Evolutionary conservation across 2,329 filamentous ascomycete genomes (phyloP), one percentile per base, ranked within the genome.

Genomic region (Trichoderma sp.): DNA sequence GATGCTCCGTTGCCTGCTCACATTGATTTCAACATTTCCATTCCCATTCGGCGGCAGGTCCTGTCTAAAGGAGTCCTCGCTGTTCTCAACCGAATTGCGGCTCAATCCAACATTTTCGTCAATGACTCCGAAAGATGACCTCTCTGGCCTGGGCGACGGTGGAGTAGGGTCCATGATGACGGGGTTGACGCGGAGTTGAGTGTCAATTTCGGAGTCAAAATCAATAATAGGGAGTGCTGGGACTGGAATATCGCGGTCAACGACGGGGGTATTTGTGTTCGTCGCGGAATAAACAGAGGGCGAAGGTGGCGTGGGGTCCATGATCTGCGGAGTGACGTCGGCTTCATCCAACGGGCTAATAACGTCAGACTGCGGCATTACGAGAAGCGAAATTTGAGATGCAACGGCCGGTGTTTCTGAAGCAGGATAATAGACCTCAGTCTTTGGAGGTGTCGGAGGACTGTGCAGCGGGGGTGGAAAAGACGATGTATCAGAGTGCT

Each of bases 131-230:
- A 75, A 75, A 35, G 72, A 29, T 4, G 72, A 35, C 24, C 77
- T 81, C 12, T 77, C 77, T 27, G 76, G 75, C 45, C 81, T 79
- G 6, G 82, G 82, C 11, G 81, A 81, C 6, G 82, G 79, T 11
- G 82, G 81, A 29, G 78, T 80, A 21, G 81, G 80, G 1, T 78
- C 77, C 78, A 81, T 79, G 59, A 80, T 82, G 74, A 82, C 79
- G 9, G 80, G 82, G 21, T 80, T 79, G 38, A 62, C 74, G 18
- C 76, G 73, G 56, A 68, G 76, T 31, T 77, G 75, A 16, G 79
- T 71, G 12, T 76, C 67, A 56, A 68, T 75, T 31, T 77, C 75
- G 14, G 79, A 75, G n/a, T 76, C 67, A 41, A 80, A 76, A 68
- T 79, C 79, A 56, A 78, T 76, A 29, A 79, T 71, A 41, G 73